Evolutionary conservation across 2,329 filamentous ascomycete genomes (phyloP).

Genomic region (Scedosporium apiospermum): DNA sequence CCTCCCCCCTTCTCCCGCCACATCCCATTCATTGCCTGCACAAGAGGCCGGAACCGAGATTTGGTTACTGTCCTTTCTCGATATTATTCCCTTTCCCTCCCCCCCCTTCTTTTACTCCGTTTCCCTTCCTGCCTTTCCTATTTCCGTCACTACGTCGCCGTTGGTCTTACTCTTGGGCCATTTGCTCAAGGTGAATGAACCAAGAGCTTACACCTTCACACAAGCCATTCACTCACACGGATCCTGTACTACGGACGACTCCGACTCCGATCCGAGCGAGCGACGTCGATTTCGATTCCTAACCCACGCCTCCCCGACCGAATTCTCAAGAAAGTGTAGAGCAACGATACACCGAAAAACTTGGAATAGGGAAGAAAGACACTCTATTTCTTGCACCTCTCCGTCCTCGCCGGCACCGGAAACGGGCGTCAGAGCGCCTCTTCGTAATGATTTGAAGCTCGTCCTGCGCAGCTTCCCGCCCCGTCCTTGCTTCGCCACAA

Average conservation of each 20-base stretch:
- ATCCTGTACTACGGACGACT: background rate
- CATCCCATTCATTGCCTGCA: background rate
- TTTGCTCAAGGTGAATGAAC: background rate
- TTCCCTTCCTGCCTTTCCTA: conserved; percentile 4
- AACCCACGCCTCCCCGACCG: background rate
- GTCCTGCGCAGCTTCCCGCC: background rate
- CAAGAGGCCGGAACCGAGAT: background rate
- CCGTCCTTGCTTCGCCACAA: conserved; percentile 1
- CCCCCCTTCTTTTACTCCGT: background rate
- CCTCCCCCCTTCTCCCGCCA: background rate
- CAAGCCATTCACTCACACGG: background rate
- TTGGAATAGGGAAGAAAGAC: conserved; percentile 1
- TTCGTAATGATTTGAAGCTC: conserved; percentile 1
- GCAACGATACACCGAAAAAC: conserved; percentile 1
- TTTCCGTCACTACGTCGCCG: conserved; percentile 4
- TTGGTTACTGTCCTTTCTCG: background rate
- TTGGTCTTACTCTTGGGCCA: background rate
- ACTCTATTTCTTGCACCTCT: background rate
- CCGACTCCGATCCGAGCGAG: background rate
- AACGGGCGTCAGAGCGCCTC: conserved; percentile 4
- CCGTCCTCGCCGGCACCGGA: background rate
- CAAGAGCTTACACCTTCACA: background rate
- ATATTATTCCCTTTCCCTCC: conserved; percentile 4
- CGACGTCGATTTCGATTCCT: background rate
- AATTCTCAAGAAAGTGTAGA: background rate